Conservation (phyloP, 2,329 filamentous ascomycete genomes). For the Cercospora beticola region DNA sequence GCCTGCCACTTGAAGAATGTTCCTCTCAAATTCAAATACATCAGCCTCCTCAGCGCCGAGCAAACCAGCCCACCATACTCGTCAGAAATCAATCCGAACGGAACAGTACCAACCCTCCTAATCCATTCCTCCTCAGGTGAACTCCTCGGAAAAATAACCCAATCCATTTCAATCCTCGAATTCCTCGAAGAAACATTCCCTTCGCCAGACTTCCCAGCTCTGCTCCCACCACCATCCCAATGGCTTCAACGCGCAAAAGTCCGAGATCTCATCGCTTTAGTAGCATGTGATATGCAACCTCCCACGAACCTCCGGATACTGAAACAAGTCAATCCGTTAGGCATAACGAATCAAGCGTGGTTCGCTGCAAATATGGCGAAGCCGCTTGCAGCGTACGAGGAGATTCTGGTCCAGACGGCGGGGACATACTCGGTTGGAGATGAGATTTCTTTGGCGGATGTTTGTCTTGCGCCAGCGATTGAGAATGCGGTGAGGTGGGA, state of each 20-base stretch:
- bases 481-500: slow-evolving; percentile 15
- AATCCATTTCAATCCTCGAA: slow-evolving; percentile 60
- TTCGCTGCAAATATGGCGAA: background rate
- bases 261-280: slow-evolving; percentile 55
- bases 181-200: slow-evolving; percentile 60
- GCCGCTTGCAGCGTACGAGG: background rate
- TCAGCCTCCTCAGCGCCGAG: background rate
- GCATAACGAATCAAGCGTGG: slow-evolving; percentile 19
- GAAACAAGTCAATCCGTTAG: slow-evolving; percentile 49
- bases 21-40: background rate
- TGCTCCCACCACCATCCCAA: slow-evolving; percentile 57
- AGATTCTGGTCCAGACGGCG: background rate
- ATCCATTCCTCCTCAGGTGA: background rate
- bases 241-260: slow-evolving; percentile 50
- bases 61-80: background rate
- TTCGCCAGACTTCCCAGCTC: slow-evolving; percentile 28
- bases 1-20: slow-evolving; percentile 10
- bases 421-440: slow-evolving; percentile 11
- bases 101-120: slow-evolving; percentile 6
- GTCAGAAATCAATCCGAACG: slow-evolving; percentile 8
- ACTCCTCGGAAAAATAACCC: slow-evolving; percentile 34
- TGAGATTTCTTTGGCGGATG: slow-evolving; percentile 9
- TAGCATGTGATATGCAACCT: slow-evolving; percentile 60
- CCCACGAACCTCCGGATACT: slow-evolving; percentile 59
- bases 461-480: slow-evolving; percentile 12